These are phyloP conservation scores for Ceratobasidium sp. DNA, from an alignment of 1,284 basidiomycete genomes.

Conservation along the genomic window DNA sequence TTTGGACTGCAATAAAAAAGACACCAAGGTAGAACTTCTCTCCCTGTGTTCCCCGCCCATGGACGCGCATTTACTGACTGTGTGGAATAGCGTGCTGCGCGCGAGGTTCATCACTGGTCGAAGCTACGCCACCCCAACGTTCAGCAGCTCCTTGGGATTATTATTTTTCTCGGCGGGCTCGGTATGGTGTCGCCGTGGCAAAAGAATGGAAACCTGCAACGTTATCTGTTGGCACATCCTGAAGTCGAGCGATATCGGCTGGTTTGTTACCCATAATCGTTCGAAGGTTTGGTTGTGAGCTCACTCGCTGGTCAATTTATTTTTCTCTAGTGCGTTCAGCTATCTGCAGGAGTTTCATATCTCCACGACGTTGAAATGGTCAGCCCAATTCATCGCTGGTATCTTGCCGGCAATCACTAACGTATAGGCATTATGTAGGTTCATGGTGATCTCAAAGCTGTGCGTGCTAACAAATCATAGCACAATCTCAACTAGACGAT, in stretches of 20 bases:
- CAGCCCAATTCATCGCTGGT: background rate
- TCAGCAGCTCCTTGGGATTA: background rate
- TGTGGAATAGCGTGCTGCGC: slow-evolving; percentile 1
- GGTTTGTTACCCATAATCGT: background rate
- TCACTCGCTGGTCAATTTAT: background rate
- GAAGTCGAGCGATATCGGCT: background rate
- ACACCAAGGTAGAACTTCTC: no score
- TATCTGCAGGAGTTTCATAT: background rate
- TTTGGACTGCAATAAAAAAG: no score
- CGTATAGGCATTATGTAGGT: background rate
- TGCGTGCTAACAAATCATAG: background rate
- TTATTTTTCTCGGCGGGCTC: background rate
- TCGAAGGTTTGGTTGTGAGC: background rate
- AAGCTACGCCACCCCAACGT: background rate
- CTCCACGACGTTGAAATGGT: background rate
- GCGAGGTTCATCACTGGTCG: background rate
- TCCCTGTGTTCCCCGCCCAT: no score
- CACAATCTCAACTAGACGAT: background rate
- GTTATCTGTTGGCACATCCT: background rate
- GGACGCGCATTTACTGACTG: no score
- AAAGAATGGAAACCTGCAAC: background rate
- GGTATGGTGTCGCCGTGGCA: background rate
- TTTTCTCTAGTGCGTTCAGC: background rate
- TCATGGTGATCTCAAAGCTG: slow-evolving; percentile 7
- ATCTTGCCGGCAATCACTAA: no score